phyloP scores from a whole-genome alignment of 139 green algal genomes.

The Coccomyxa sp. region DNA sequence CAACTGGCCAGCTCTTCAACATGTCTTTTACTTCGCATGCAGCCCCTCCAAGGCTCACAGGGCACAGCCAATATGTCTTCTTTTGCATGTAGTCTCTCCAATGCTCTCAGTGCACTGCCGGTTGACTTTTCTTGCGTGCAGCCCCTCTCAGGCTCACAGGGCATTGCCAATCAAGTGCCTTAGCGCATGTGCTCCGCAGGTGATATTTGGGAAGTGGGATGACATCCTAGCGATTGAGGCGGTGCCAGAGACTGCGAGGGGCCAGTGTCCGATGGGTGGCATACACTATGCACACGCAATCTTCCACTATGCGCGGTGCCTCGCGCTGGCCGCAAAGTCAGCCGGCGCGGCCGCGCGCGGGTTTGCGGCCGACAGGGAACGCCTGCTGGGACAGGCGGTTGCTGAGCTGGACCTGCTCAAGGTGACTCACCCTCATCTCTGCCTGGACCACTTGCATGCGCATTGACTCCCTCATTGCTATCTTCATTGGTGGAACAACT shows the following conservation, averaged over 20 bases:
- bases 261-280: constrained; percentile 18
- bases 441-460: not conserved
- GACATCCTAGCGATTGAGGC: constrained; percentile 15
- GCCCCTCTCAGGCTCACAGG: too few species aligned
- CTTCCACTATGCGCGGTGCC: constrained; percentile 22
- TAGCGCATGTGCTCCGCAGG: not conserved
- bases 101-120: too few species aligned
- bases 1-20: too few species aligned
- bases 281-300: constrained; percentile 13
- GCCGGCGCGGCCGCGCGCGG: not conserved
- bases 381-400: not conserved
- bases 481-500: not conserved
- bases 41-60: too few species aligned
- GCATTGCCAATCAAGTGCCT: too few species aligned
- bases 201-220: constrained; percentile 18
- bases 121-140: too few species aligned
- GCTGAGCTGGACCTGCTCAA: not conserved
- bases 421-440: not conserved
- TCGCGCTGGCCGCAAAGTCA: constrained; percentile 17
- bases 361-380: not conserved
- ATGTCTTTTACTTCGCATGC: too few species aligned
- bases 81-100: too few species aligned
- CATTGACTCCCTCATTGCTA: not conserved
- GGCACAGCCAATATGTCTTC: too few species aligned
- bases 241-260: constrained; percentile 14